phyloP scores from a whole-genome alignment of 2,329 filamentous ascomycete species.

The Coniochaeta sp. region DNA sequence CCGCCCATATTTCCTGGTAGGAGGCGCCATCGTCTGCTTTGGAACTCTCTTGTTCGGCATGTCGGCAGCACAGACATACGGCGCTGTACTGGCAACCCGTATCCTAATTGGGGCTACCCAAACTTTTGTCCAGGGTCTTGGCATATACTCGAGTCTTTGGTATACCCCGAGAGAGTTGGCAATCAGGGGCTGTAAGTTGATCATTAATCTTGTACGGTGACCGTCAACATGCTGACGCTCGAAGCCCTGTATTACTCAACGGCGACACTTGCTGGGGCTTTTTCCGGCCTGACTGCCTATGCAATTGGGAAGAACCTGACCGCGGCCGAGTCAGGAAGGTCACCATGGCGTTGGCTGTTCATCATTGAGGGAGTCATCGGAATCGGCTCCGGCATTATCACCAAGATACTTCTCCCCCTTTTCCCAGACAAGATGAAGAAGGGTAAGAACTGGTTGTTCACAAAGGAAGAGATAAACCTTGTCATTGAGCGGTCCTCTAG shows the following conservation, averaged over 20 bases:
- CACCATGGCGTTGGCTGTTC: slow-evolving; percentile 3
- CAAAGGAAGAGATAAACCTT: slow-evolving; percentile 2
- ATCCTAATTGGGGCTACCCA: slow-evolving; percentile 1
- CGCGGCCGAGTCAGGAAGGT: neutral
- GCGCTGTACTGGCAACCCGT: neutral
- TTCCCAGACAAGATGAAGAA: slow-evolving; percentile 4
- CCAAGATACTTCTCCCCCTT: neutral
- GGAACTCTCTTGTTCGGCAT: neutral
- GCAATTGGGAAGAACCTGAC: slow-evolving; percentile 2
- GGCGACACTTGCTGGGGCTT: neutral
- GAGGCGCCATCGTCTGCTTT: neutral
- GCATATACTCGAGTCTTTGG: slow-evolving; percentile 1
- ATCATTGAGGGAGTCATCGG: slow-evolving; percentile 5
- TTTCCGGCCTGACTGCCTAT: slow-evolving; percentile 2
- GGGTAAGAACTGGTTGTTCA: slow-evolving; percentile 4
- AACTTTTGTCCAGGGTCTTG: slow-evolving; percentile 1
- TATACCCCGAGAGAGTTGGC: neutral
- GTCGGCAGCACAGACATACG: slow-evolving; percentile 2
- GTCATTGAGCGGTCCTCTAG: neutral
- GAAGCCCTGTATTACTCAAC: slow-evolving; percentile 1
- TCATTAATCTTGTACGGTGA: neutral
- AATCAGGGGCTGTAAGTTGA: neutral
- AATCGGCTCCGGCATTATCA: neutral
- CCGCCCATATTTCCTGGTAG: neutral
- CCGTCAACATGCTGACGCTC: neutral